phyloP scores from a whole-genome alignment of 2,329 filamentous ascomycete species.

The Aspergillus sp. region DNA sequence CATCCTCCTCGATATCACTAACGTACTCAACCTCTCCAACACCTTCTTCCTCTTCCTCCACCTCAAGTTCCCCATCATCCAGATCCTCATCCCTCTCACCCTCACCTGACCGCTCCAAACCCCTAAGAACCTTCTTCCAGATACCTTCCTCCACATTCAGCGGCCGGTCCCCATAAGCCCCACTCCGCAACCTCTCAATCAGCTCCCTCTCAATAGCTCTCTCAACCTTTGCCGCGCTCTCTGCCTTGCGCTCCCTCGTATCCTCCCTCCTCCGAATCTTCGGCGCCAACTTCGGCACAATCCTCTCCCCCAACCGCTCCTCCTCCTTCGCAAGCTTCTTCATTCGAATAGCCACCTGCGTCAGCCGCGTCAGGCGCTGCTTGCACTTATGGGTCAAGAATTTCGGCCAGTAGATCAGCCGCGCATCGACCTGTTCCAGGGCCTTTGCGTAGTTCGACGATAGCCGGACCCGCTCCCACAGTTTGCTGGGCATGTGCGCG shows the following conservation, averaged over 20 bases:
- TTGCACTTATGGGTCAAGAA: conserved; percentile 94
- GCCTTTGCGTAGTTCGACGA: conserved; percentile 89
- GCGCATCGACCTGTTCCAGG: conserved; percentile 80
- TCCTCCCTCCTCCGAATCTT: conserved; percentile 79
- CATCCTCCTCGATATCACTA: conserved; percentile 80
- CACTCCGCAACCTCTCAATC: conserved; percentile 84
- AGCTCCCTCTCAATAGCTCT: conserved; percentile 92
- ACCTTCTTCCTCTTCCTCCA: conserved; percentile 69
- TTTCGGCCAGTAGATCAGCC: conserved; percentile 90
- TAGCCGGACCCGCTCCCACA: conserved; percentile 92
- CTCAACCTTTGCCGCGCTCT: conserved; percentile 89
- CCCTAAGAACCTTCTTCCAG: conserved; percentile 94
- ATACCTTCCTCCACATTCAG: conserved; percentile 93
- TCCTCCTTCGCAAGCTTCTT: conserved; percentile 84
- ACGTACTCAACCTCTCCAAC: conserved; percentile 87
- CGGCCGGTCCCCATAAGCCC: conserved; percentile 90
- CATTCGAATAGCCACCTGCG: conserved; percentile 80
- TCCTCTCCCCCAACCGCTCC: conserved; percentile 79
- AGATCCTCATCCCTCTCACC: conserved; percentile 81
- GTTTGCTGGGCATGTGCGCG: conserved; percentile 80
- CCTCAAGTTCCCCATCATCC: conserved; percentile 78
- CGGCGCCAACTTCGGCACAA: conserved; percentile 85
- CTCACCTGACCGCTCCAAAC: conserved; percentile 83
- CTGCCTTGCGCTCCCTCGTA: conserved; percentile 73
- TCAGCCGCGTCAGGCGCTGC: conserved; percentile 86